Percentiles rank a stretch among this genome's conserved stretches.
Conservation (phyloP, 1,284 basidiomycete genomes). For the Schizophyllum amplum region DNA sequence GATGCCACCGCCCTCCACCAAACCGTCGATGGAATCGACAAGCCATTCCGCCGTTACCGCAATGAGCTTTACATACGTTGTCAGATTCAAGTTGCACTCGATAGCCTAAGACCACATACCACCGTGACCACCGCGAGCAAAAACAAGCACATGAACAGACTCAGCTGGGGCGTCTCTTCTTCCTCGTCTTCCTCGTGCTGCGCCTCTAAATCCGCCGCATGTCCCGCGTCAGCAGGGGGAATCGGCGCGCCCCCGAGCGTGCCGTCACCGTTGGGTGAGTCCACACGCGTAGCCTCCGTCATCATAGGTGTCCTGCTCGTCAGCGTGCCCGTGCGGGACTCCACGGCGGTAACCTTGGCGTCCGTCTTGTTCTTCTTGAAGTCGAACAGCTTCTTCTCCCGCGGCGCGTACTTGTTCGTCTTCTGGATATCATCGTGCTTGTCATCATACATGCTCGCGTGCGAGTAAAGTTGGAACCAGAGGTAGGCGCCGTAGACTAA, state of each 20-base stretch:
- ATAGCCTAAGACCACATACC: conserved; percentile 30
- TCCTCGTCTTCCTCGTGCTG: conserved; percentile 25
- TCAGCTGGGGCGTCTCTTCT: conserved; percentile 50
- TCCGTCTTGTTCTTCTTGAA: conserved; percentile 7
- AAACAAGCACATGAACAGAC: conserved; percentile 38
- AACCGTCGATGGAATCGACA: conserved; percentile 67
- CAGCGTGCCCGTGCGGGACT: background rate
- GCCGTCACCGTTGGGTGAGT: background rate
- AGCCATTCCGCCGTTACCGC: conserved; percentile 84
- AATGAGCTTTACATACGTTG: conserved; percentile 39
- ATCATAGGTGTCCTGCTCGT: background rate
- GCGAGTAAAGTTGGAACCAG: conserved; percentile 82
- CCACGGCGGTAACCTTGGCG: background rate
- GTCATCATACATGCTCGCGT: conserved; percentile 67
- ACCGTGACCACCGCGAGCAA: conserved; percentile 58
- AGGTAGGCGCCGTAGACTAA: conserved; percentile 69
- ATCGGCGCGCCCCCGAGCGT: background rate
- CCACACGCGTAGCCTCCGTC: background rate
- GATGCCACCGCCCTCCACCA: conserved; percentile 43
- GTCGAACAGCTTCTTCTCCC: conserved; percentile 11
- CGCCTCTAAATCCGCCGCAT: background rate
- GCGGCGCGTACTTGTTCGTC: conserved; percentile 30
- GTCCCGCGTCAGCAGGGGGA: background rate
- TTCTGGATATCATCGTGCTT: conserved; percentile 27
- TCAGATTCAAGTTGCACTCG: background rate